Conservation (phyloP, 2,329 filamentous ascomycete species). For the Colletotrichum sp. region DNA sequence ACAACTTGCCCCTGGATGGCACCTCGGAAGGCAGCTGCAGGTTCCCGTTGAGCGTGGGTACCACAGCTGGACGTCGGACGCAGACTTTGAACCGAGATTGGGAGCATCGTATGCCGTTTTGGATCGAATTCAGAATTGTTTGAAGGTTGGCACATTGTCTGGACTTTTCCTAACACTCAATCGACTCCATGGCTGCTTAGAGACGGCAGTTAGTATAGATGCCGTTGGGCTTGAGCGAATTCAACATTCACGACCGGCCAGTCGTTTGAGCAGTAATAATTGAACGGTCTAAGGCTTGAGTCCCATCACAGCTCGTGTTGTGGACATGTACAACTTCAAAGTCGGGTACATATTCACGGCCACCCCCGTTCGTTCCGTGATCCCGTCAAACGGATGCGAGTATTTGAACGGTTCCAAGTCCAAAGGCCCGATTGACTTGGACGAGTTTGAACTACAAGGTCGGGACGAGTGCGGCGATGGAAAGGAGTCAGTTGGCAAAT, state of each 20-base stretch:
- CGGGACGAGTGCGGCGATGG: not conserved
- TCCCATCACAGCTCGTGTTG: fast-evolving
- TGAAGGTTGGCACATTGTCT: no score
- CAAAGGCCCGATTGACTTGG: not conserved
- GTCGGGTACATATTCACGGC: not conserved
- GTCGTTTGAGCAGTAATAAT: fast-evolving
- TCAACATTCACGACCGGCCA: no score
- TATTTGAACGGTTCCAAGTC: not conserved
- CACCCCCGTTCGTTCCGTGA: not conserved
- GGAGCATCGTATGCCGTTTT: not conserved
- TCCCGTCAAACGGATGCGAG: not conserved
- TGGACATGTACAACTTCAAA: not conserved
- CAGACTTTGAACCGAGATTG: not conserved
- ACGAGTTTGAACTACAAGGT: not conserved
- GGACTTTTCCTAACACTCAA: fast-evolving
- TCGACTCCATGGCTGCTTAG: fast-evolving
- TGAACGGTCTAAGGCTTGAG: fast-evolving
- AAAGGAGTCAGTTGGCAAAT: not conserved
- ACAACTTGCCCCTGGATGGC: not conserved
- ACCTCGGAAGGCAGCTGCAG: not conserved
- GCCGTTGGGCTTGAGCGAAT: no score
- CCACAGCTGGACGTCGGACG: not conserved
- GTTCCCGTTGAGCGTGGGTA: not conserved
- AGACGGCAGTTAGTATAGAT: not conserved
- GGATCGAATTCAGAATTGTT: no score